Conservation (phyloP, 306 rosid genomes). For the Pyrus betulifolia region DNA sequence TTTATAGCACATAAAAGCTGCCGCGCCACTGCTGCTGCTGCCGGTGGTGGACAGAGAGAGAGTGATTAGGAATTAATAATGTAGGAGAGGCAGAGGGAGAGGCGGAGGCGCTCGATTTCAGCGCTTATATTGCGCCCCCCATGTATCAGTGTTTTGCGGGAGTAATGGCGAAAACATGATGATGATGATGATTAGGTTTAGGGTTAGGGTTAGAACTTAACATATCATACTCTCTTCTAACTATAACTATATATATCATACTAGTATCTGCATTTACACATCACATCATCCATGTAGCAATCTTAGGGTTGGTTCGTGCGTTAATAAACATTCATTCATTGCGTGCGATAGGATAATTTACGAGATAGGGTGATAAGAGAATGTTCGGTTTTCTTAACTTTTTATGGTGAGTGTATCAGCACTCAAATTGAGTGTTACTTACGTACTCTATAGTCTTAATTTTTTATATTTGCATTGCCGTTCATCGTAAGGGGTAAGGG, state of each 20-base stretch:
- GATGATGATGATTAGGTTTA: neutral
- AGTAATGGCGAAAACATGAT: neutral
- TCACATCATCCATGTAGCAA: neutral
- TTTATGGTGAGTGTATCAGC: no score
- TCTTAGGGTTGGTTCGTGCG: no score
- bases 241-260: neutral
- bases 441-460: no score
- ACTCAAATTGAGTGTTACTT: no score
- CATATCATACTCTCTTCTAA: neutral
- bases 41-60: neutral
- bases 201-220: neutral
- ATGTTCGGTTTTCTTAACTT: no score
- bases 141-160: slow-evolving; percentile 2
- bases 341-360: no score
- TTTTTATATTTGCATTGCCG: no score
- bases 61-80: neutral
- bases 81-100: neutral
- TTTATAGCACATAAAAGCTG: neutral
- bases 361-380: no score
- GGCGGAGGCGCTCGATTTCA: neutral
- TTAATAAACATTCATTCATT: no score
- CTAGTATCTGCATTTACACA: neutral
- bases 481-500: no score
- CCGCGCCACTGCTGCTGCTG: neutral
- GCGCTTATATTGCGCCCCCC: neutral